A percentile compares a stretch with the other conserved stretches of the same genome.
Conservation (phyloP, 805 yeast species). For the Millerozyma miso region DNA sequence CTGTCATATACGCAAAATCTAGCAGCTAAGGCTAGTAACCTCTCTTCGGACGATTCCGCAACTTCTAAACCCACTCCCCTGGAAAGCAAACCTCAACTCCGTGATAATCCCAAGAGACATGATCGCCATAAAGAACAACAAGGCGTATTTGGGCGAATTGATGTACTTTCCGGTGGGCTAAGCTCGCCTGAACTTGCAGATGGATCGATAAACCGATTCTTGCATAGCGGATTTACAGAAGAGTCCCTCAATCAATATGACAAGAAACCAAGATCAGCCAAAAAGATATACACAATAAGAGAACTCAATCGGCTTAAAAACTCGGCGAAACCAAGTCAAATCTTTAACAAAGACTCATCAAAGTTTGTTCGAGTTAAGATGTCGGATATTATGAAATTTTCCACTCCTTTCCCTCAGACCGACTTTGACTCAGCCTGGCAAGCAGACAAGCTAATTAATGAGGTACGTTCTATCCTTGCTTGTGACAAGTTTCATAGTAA, state of each 20-base stretch:
- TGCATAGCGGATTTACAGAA: slow-evolving; percentile 4
- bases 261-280: neutral
- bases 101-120: neutral
- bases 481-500: slow-evolving; percentile 2
- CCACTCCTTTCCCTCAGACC: slow-evolving; percentile 9
- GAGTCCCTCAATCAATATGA: neutral
- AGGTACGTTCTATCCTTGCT: slow-evolving; percentile 11
- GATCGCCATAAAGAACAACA: neutral
- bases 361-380: slow-evolving; percentile 7
- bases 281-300: slow-evolving; percentile 3
- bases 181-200: slow-evolving; percentile 7
- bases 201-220: slow-evolving; percentile 6
- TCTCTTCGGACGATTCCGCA: neutral
- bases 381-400: slow-evolving; percentile 10
- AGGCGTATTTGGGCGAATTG: neutral
- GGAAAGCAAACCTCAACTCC: neutral
- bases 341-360: neutral
- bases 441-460: slow-evolving; percentile 19
- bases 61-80: neutral
- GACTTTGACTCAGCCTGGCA: slow-evolving; percentile 18
- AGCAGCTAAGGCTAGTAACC: neutral
- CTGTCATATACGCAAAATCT: neutral
- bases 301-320: slow-evolving; percentile 2
- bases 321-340: neutral
- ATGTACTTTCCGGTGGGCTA: slow-evolving; percentile 5